These are phyloP conservation scores for Hortiboletus campestris DNA, from an alignment of 768 basidiomycete genomes.

Conservation along the genomic window DNA sequence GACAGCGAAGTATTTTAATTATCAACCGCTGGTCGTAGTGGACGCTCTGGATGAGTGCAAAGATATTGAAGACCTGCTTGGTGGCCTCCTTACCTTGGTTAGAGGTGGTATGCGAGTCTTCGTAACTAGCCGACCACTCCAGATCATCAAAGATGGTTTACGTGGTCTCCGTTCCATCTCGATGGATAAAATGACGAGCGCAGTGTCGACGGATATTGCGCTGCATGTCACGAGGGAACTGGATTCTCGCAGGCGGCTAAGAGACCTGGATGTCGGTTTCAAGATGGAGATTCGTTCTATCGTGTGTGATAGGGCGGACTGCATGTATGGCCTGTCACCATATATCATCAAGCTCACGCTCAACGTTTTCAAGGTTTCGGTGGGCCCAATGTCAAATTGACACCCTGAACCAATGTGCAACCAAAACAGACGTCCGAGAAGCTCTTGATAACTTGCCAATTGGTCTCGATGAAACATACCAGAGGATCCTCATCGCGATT, in stretches of 20 bases:
- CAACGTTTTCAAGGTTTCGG: slow-evolving; percentile 14
- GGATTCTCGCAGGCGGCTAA: slow-evolving; percentile 2
- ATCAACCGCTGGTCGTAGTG: slow-evolving; percentile 10
- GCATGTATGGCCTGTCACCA: slow-evolving; percentile 9
- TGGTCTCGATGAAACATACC: slow-evolving; percentile 22
- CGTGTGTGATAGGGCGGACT: slow-evolving; percentile 13
- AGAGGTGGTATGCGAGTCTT: slow-evolving; percentile 9
- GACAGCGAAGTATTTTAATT: not conserved
- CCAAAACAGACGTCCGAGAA: slow-evolving; percentile 5
- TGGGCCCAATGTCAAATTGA: slow-evolving; percentile 26
- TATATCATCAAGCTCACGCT: not conserved
- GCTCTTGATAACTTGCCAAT: slow-evolving; percentile 15
- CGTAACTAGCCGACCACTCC: slow-evolving; percentile 17
- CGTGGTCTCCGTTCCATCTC: slow-evolving; percentile 5
- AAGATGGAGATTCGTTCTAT: slow-evolving; percentile 9
- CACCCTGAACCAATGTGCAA: slow-evolving; percentile 8
- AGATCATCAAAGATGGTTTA: slow-evolving; percentile 6
- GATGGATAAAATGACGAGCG: slow-evolving; percentile 1
- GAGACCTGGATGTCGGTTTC: slow-evolving; percentile 1
- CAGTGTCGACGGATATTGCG: slow-evolving; percentile 9
- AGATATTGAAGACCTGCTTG: slow-evolving; percentile 6
- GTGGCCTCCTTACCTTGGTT: not conserved
- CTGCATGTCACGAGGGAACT: slow-evolving; percentile 15
- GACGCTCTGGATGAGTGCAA: slow-evolving; percentile 25
- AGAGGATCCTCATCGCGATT: slow-evolving; percentile 17